These are phyloP conservation scores for Kluyveromyces starmeri DNA, from an alignment of 805 yeast genomes.

Conservation along the genomic window DNA sequence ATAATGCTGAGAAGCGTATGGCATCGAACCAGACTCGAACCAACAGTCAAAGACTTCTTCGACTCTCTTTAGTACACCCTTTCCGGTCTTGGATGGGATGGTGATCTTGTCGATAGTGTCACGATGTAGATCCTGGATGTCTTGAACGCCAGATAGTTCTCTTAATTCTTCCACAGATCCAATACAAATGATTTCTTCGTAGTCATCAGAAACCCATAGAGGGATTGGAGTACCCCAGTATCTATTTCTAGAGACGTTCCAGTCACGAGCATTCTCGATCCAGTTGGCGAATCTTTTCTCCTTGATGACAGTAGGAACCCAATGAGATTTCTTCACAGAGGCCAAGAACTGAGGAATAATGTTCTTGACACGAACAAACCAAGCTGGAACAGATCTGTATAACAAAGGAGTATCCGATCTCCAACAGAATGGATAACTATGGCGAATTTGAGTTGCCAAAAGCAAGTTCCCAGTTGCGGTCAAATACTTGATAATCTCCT, in stretches of 20 bases:
- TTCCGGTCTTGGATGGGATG: conserved; percentile 85
- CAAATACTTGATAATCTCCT: conserved; percentile 74
- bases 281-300: conserved; percentile 96
- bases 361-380: conserved; percentile 90
- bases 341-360: conserved; percentile 82
- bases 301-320: conserved; percentile 90
- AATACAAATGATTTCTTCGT: conserved; percentile 84
- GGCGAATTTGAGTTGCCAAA: conserved; percentile 75
- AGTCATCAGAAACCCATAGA: conserved; percentile 92
- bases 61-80: conserved; percentile 78
- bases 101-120: conserved; percentile 86
- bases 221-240: conserved; percentile 99
- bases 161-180: conserved; percentile 85
- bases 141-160: conserved; percentile 70
- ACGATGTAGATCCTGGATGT: conserved; percentile 88
- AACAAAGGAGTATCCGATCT: conserved; percentile 97
- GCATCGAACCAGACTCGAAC: conserved; percentile 99
- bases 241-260: conserved; percentile 97
- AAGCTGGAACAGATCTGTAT: conserved; percentile 95
- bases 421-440: conserved; percentile 99
- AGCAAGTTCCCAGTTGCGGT: conserved; percentile 70
- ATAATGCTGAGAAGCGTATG: conserved; percentile 92
- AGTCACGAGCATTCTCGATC: conserved; percentile 98
- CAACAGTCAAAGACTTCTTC: conserved; percentile 99
- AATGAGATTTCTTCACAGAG: conserved; percentile 76